phyloP scores from a whole-genome alignment of 2,329 filamentous ascomycete species.

The Aspergillus viridinutans region DNA sequence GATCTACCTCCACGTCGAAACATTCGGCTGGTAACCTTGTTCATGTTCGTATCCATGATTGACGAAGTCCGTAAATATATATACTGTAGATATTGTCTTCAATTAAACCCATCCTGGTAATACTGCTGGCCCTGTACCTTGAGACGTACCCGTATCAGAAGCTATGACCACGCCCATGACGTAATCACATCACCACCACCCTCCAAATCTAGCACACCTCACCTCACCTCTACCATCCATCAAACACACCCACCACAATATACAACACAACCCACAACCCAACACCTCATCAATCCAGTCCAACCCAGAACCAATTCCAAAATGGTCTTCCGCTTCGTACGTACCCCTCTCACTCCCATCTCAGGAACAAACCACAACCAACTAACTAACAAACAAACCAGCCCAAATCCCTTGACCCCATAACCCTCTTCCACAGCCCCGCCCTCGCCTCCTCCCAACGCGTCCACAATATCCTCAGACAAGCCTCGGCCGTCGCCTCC shows the following conservation, averaged over 20 bases:
- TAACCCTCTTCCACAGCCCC: slow-evolving; percentile 94
- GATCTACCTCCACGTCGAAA: slow-evolving; percentile 57
- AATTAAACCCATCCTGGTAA: background rate
- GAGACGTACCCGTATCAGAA: background rate
- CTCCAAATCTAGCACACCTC: background rate
- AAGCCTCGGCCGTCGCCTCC: slow-evolving; percentile 66
- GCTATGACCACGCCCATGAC: background rate
- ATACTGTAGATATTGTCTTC: background rate
- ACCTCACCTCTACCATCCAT: background rate
- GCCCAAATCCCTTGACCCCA: slow-evolving; percentile 80
- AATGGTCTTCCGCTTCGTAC: slow-evolving; percentile 24
- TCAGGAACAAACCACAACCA: background rate
- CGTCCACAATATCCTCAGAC: slow-evolving; percentile 73
- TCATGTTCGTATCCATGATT: background rate
- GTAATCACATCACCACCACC: background rate
- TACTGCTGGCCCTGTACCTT: too few relatives aligned
- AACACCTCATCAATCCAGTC: slow-evolving; percentile 1
- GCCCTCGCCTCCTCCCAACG: slow-evolving; percentile 67
- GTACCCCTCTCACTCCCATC: background rate
- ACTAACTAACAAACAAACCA: slow-evolving; percentile 30
- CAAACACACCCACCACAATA: background rate
- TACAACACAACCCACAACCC: background rate
- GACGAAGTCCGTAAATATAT: background rate
- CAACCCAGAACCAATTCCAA: background rate
- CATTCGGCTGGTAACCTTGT: slow-evolving; percentile 44